Base-by-base conservation (phyloP, 2,329 filamentous ascomycete species). In the Cryphonectria japonica region DNA sequence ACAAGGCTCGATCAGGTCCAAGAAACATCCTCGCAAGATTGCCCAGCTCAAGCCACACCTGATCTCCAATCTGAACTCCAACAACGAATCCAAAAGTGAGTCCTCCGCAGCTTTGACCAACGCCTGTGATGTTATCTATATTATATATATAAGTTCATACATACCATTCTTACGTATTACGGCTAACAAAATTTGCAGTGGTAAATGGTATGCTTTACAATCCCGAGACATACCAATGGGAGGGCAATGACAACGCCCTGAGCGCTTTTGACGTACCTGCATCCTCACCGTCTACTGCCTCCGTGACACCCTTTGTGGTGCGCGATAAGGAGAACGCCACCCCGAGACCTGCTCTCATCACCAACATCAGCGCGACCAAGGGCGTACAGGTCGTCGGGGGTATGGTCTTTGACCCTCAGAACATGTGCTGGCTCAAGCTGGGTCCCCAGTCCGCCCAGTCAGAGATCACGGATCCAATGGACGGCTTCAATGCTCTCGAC, bases 201-300 rank as follows among this genome's bases (percentile, higher is more conserved):
- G 88, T 97, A 72, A 96, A 97, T 80, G 96, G 95, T 74, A 99
- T 99, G 96, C 91, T 90, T 69, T 99, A 97, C 80, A 98, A 99
- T 78, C 93, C 96, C 8, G 85, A 87, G 39, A 92, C 93, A 11
- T 96, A 91, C 78, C 88, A 90, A 66, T 99, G 96, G 96, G 96
- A 99, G 84, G 96, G 96, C 67, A 99, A 99, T 77, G 96, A 99
- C 79, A 95, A 94, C 76, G 92, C 87, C 46, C 84, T 97, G 68
- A 87, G 88, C 74, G 89, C 90, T 5, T 99, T 99, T 80, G 94
- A 97, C 68, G 80, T 86, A 69, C 83, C 89, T 7, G 79, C 83
- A 8, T 84, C 87, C 0, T 87, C 87, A 1, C 87, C 88, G 1
- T 86, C 86, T 0, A 85, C 85, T 13, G 78, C 84, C 0, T 85